These are phyloP conservation scores for Penicillium nucicola DNA, from an alignment of 495 filamentous ascomycete species.

Conservation along the genomic window DNA sequence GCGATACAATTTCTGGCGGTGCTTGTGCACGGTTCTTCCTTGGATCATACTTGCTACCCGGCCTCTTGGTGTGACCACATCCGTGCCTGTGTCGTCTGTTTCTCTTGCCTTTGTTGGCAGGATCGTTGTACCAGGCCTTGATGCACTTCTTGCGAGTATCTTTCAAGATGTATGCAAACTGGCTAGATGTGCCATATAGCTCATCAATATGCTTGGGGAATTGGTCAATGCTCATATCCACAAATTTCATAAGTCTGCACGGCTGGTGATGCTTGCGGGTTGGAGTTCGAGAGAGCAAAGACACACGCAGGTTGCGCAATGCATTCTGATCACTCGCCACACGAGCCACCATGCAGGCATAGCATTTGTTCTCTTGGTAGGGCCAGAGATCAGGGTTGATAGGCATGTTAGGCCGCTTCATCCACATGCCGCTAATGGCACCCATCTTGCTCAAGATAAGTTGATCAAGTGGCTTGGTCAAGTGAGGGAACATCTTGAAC, in stretches of 20 bases:
- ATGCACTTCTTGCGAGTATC: conserved; percentile 21
- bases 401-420: background rate
- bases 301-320: conserved; percentile 26
- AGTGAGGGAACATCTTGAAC: conserved; percentile 20
- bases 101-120: background rate
- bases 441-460: conserved; percentile 14
- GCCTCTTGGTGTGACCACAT: no score
- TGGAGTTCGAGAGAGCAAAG: conserved; percentile 29
- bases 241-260: conserved; percentile 22
- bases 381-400: conserved; percentile 6
- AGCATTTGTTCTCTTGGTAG: conserved; percentile 33
- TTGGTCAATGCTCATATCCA: conserved; percentile 23
- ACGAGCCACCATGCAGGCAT: conserved; percentile 41
- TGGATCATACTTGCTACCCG: background rate
- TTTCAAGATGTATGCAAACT: conserved; percentile 22
- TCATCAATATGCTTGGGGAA: conserved; percentile 8
- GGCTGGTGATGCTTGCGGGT: conserved; percentile 17
- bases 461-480: conserved; percentile 6
- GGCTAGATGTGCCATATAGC: conserved; percentile 5
- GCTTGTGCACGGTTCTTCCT: background rate
- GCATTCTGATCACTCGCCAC: conserved; percentile 18
- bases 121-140: conserved; percentile 6
- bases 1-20: background rate
- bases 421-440: conserved; percentile 33
- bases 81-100: background rate